Percentiles rank a stretch among this genome's conserved stretches.
Conservation (phyloP, 116 monocot genomes). For the Iris pallida region DNA sequence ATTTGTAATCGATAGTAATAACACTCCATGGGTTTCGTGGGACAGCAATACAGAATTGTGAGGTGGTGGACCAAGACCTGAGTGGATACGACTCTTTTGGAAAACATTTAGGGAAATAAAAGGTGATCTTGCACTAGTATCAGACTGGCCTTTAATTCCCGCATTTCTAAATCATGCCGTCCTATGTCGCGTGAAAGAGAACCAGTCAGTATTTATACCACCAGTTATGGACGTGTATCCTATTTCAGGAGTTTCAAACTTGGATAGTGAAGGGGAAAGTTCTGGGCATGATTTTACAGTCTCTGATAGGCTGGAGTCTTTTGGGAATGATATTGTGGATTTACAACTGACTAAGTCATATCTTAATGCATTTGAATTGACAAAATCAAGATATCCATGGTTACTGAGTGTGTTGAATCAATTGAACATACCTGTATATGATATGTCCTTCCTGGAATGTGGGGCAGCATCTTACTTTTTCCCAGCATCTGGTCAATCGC, state of each 20-base stretch:
- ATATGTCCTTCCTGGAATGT: constrained; percentile 62
- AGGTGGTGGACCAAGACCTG: constrained; percentile 43
- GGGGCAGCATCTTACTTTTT: constrained; percentile 39
- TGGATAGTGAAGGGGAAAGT: constrained; percentile 18
- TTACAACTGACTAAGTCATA: constrained; percentile 31
- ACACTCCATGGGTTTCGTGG: constrained; percentile 81
- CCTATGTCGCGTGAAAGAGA: constrained; percentile 67
- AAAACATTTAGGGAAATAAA: constrained; percentile 45
- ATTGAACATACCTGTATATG: constrained; percentile 84
- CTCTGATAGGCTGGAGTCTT: constrained; percentile 14
- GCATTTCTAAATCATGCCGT: constrained; percentile 56
- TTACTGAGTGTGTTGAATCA: constrained; percentile 56
- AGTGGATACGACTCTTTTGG: constrained; percentile 94
- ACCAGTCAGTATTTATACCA: constrained; percentile 66
- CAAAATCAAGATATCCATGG: constrained; percentile 70
- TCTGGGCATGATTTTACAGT: constrained; percentile 5
- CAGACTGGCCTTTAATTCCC: constrained; percentile 95
- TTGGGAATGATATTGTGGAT: constrained; percentile 15
- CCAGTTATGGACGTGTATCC: constrained; percentile 34
- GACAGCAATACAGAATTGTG: constrained; percentile 28
- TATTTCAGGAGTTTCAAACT: constrained; percentile 10
- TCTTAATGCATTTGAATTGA: constrained; percentile 42
- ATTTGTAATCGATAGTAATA: constrained; percentile 32
- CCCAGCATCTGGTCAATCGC: constrained; percentile 51
- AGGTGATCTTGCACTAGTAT: constrained; percentile 72